Base-by-base conservation (phyloP, 805 yeast genomes). In the Starmerella floris region DNA sequence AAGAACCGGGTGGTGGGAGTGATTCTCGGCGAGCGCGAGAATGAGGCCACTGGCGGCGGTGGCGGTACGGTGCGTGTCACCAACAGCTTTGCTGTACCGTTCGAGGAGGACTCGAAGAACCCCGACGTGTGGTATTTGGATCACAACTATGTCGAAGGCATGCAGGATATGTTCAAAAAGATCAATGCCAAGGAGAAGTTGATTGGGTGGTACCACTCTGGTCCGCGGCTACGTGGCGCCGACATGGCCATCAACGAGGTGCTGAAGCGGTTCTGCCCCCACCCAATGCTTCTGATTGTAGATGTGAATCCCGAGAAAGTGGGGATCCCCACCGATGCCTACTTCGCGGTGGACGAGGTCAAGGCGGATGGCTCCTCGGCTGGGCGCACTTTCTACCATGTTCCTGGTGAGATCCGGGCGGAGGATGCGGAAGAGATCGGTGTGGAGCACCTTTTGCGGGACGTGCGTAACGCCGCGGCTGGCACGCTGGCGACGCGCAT, bases 401-500 rank as follows among this genome's bases (percentile, higher is more conserved):
- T 88, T 25, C 95, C 97, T 10, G 83, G 95, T 13, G 69, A 74
- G 23, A 84, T 93, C 50, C 88, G 83, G 59, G 99, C 99, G 3
- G 98, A 91, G 59, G 99, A 91, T 60, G 98, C 98, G 9, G 99
- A 91, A 64, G 99, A 91, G 63, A 91, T 91, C 53, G 99, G 98
- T 49, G 99, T 91, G 13, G 99, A 91, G 62, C 99, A 91, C 61
- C 65, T 91, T 47, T 65, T 91, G 46, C 77, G 97, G 57, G 98
- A 91, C 57, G 84, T 85, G 21, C 76, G 96, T 56, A 96, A 88
- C 59, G 95, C 87, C 55, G 95, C 97, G 9, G 93, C 95, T 13
- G 98, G 98, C 9, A 79, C 79, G 37, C 71, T 91, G 46, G 79
- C 96, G 2, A 74, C 87, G 40, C 76, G 79, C 58, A 76, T 91